Evolutionary conservation across 768 basidiomycete genomes (phyloP), one percentile per base, ranked within the genome.

Genomic region (Panellus pusillus): DNA sequence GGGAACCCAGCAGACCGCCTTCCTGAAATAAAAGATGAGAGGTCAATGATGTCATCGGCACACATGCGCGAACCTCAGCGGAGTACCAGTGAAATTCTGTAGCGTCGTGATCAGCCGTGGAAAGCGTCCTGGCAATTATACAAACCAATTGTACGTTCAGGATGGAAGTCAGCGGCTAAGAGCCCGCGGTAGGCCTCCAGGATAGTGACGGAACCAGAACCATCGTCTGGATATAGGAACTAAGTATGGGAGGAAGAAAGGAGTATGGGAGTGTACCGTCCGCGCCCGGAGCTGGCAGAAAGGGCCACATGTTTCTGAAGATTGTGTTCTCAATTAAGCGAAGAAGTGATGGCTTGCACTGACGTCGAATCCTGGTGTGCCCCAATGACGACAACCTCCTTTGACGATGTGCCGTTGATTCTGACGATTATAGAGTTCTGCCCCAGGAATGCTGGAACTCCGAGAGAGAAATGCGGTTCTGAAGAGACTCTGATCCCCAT

Each of bases 371-470:
- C 92, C 67, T 87, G 89, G 68, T 94, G 92, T 39, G 92, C 92
- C 36, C 82, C 79, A 60, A 93, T 74, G 57, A 93, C 74, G 32
- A 93, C 77, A 43, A 84, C 76, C 15, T 78, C 76, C 49, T 86
- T 79, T 11, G 74, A 65, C 15, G 85, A 82, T 24, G 86, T 81
- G 47, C 91, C 91, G 64, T 85, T 82, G 65, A 94, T 88, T 64
- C 81, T 80, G 44, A 83, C 77, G 61, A 94, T 84, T 56, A 91
- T 83, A 47, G 81, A 80, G 68, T 89, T 86, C 76, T 97, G 94
- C 86, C 86, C 93, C 93, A 94, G 2, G 82, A 71, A 67, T 94
- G 92, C 44, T 72, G 51, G 62, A 93, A 93, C 68, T 92, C 91
- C 20, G 76, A 72, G 52, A 93, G 68, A 6, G 79, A 78, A 61